Base-by-base conservation (phyloP, 768 basidiomycete species). In the Suillus alpinus region DNA sequence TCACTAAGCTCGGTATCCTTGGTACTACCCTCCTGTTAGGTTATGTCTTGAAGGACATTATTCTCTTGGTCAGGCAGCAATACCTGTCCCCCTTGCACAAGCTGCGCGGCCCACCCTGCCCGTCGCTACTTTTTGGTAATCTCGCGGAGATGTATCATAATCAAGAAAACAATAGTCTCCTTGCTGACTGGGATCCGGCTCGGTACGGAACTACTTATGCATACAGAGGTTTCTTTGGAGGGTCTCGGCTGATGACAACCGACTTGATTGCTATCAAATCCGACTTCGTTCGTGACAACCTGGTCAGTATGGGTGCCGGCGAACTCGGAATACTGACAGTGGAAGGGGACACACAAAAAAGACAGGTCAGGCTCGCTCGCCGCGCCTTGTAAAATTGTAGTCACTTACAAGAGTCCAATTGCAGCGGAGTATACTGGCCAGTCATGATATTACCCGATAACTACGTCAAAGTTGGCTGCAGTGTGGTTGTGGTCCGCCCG, bases 251-350 rank as follows among this genome's bases (percentile, higher is more conserved):
- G 60, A 76, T 86, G 71, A 86, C 84, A 7, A 81, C 80, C 52
- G 87, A 88, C 71, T 81, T 83, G 4, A 69, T 75, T 20, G 86
- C 86, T 1, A 69, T 89, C 41, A 89, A 89, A 70, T 86, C 86
- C 2, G 80, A 83, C 60, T 84, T 84, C 62, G 76, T 86, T 16
- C 71, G 78, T 14, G 82, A 84, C 44, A 77, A 71, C 59, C 75
- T 85, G 23, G 80, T 82, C 0, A 75, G 75, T 41, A 85, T 85
- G 82, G 78, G 76, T 31, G 80, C 77, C 0, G 82, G 85, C 1
- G 69, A 73, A 32, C 78, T 84, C 13, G 80, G 83, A 6, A 64
- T 85, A 18, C 71, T 86, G 44, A 81, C 78, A 13, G 78, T 78
- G 1, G 83, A 86, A 63, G 86, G 86, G 20, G 80, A 82, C 1